Conservation (phyloP, 2,329 filamentous ascomycete species). For the Ascochyta lentis region DNA sequence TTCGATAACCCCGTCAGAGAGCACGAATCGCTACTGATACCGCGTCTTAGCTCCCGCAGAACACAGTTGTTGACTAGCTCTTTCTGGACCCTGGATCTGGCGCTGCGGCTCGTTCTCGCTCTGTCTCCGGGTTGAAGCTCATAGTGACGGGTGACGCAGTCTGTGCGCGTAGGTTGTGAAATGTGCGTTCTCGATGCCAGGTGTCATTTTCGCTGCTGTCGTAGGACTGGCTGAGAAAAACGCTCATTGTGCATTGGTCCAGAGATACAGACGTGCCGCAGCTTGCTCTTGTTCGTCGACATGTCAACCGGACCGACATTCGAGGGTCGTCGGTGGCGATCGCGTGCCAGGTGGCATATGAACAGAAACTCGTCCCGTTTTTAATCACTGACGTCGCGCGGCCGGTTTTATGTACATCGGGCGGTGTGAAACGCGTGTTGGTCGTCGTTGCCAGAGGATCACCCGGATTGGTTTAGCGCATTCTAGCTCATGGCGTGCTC, state of each 20-base stretch:
- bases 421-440: conserved; percentile 4
- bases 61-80: conserved; percentile 10
- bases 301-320: neutral
- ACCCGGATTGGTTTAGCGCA: conserved; percentile 6
- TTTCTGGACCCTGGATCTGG: conserved; percentile 5
- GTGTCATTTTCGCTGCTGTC: conserved; percentile 7
- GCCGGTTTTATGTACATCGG: conserved; percentile 3
- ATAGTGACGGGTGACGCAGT: conserved; percentile 3
- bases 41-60: conserved; percentile 13
- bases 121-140: conserved; percentile 3
- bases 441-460: conserved; percentile 2
- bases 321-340: neutral
- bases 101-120: conserved; percentile 1
- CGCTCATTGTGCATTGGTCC: neutral
- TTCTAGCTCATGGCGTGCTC: conserved; percentile 10
- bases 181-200: conserved; percentile 2
- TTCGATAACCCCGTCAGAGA: conserved; percentile 15
- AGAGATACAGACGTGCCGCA: neutral
- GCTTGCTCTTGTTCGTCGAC: neutral
- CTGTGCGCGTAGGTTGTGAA: conserved; percentile 15
- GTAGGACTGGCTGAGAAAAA: neutral
- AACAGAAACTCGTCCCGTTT: neutral
- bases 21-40: conserved; percentile 15
- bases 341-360: conserved; percentile 5
- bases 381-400: conserved; percentile 7